phyloP scores from a whole-genome alignment of 352 stramenopile genomes.

The Pilasporangium apinafurcum region DNA sequence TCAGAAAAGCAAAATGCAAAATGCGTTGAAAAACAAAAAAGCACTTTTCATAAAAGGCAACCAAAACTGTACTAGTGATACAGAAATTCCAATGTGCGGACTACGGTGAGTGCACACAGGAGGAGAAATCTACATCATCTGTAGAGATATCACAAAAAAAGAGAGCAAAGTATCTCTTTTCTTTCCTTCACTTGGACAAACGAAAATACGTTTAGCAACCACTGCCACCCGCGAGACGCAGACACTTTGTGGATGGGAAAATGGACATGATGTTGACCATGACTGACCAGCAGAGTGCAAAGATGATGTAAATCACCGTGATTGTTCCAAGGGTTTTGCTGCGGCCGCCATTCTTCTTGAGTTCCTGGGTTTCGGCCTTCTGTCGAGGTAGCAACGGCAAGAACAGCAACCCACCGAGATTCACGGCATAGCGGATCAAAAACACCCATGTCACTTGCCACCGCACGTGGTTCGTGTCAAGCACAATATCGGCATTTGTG shows the following conservation, averaged over 20 bases:
- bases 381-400: slow-evolving; percentile 22
- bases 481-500: slow-evolving; percentile 11
- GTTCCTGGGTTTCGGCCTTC: slow-evolving; percentile 19
- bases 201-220: slow-evolving; percentile 2
- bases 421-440: slow-evolving; percentile 23
- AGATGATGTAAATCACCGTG: slow-evolving; percentile 20
- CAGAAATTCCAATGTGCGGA: too few relatives aligned
- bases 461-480: slow-evolving; percentile 6
- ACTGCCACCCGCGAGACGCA: slow-evolving; percentile 1
- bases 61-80: too few relatives aligned
- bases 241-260: slow-evolving; percentile 2
- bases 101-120: too few relatives aligned
- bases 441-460: slow-evolving; percentile 7
- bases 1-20: too few relatives aligned
- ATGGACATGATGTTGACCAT: slow-evolving; percentile 15
- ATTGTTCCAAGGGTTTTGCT: slow-evolving; percentile 19
- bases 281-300: slow-evolving; percentile 25
- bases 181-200: background rate
- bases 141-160: too few relatives aligned
- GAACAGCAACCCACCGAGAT: slow-evolving; percentile 18
- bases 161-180: background rate
- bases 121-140: too few relatives aligned
- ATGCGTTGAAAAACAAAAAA: too few relatives aligned
- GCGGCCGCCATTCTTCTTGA: slow-evolving; percentile 14
- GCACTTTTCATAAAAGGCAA: too few relatives aligned